Percentiles rank a stretch among this genome's conserved stretches.
These are phyloP conservation scores for Ganoderma leucocontextum DNA, from an alignment of 1,284 basidiomycete species.

Conservation along the genomic window DNA sequence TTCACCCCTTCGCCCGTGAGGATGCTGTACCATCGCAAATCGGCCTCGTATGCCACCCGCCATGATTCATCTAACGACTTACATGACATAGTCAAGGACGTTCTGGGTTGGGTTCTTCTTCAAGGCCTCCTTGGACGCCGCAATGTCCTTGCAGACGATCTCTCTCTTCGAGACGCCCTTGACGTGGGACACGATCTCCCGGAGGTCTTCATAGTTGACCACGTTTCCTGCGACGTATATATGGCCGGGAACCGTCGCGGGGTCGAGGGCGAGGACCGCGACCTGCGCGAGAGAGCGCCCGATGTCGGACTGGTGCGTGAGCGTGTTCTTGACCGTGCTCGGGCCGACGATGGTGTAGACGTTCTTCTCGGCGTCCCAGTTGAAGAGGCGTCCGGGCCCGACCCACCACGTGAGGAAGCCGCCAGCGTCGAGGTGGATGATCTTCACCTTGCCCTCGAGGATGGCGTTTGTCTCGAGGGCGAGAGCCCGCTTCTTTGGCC, in stretches of 20 bases:
- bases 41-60: neutral
- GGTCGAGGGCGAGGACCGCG: conserved; percentile 33
- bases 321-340: conserved; percentile 21
- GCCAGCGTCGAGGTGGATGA: conserved; percentile 36
- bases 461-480: conserved; percentile 23
- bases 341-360: conserved; percentile 33
- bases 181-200: conserved; percentile 13
- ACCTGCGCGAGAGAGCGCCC: conserved; percentile 37
- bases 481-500: conserved; percentile 35
- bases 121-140: conserved; percentile 23
- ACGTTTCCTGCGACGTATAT: conserved; percentile 32
- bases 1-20: conserved; percentile 37
- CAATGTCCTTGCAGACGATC: conserved; percentile 24
- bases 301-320: conserved; percentile 36
- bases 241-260: conserved; percentile 32
- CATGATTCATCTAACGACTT: conserved; percentile 23
- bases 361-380: conserved; percentile 33
- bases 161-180: neutral
- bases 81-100: conserved; percentile 26
- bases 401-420: conserved; percentile 35
- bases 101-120: conserved; percentile 24
- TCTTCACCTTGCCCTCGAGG: conserved; percentile 31
- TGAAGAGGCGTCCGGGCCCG: conserved; percentile 26
- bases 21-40: conserved; percentile 26
- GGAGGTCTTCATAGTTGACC: conserved; percentile 23